These are phyloP conservation scores for Furculomyces boomerangus DNA, from an alignment of 371 early-diverging fungal species.

Conservation along the genomic window DNA sequence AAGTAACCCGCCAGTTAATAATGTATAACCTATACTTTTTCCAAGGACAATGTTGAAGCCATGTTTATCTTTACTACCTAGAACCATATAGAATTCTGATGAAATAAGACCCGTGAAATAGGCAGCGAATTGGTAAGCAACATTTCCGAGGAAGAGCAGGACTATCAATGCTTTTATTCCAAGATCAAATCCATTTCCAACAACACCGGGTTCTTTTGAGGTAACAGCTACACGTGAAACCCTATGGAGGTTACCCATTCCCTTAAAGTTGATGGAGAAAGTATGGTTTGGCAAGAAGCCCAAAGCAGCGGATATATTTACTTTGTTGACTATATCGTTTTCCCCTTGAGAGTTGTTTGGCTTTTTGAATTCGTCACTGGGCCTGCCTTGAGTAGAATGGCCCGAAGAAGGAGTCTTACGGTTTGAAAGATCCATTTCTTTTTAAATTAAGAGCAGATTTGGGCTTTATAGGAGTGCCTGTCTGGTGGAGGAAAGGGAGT, in stretches of 20 bases:
- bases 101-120: slow-evolving; percentile 55
- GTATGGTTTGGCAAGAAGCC: too few species aligned
- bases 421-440: too few species aligned
- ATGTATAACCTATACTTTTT: slow-evolving; percentile 31
- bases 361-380: too few species aligned
- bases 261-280: slow-evolving; percentile 1
- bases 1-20: slow-evolving; percentile 35
- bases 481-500: too few species aligned
- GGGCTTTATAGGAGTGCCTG: too few species aligned
- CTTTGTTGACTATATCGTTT: too few species aligned
- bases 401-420: too few species aligned
- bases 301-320: too few species aligned
- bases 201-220: background rate
- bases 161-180: background rate
- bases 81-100: slow-evolving; percentile 46
- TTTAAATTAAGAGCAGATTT: too few species aligned
- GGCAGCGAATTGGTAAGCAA: slow-evolving; percentile 1
- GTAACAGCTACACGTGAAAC: background rate
- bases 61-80: slow-evolving; percentile 34
- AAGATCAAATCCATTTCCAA: background rate
- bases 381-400: too few species aligned
- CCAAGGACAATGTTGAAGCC: slow-evolving; percentile 34
- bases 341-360: too few species aligned
- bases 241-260: background rate
- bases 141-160: background rate